Evolutionary conservation across 2,329 filamentous ascomycete genomes (phyloP).

Genomic region (Xylariaceae sp.): DNA sequence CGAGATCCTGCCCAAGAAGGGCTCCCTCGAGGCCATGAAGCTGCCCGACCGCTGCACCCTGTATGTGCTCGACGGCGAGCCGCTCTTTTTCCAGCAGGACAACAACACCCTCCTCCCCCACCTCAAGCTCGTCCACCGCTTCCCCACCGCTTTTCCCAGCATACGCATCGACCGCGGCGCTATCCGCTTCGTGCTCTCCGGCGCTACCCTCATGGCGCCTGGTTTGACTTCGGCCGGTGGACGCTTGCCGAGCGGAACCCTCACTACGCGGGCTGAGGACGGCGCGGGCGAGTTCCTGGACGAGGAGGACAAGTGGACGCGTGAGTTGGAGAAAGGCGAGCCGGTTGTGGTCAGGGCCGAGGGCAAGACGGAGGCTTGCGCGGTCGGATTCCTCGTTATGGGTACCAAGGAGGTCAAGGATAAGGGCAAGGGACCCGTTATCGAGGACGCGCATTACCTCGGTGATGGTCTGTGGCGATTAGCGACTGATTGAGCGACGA

Average conservation of each 20-base stretch:
- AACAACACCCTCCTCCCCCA: slow-evolving; percentile 76
- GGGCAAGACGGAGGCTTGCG: slow-evolving; percentile 86
- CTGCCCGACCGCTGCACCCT: slow-evolving; percentile 85
- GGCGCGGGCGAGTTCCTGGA: slow-evolving; percentile 22
- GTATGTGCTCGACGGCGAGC: slow-evolving; percentile 71
- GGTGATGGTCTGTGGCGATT: slow-evolving; percentile 91
- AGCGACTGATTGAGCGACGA: slow-evolving; percentile 11
- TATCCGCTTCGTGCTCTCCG: slow-evolving; percentile 91
- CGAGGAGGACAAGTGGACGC: slow-evolving; percentile 47
- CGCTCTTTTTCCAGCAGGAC: slow-evolving; percentile 88
- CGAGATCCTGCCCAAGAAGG: slow-evolving; percentile 91
- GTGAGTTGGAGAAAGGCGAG: slow-evolving; percentile 71
- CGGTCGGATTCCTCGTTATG: slow-evolving; percentile 77
- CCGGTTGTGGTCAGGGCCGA: slow-evolving; percentile 88
- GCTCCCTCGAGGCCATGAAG: slow-evolving; percentile 84
- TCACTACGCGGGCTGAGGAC: slow-evolving; percentile 30
- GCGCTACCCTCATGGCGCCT: slow-evolving; percentile 93
- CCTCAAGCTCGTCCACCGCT: slow-evolving; percentile 82
- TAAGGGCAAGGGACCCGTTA: slow-evolving; percentile 88
- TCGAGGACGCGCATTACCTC: slow-evolving; percentile 89
- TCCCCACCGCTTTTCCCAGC: slow-evolving; percentile 75
- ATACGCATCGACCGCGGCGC: slow-evolving; percentile 92
- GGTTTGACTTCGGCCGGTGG: slow-evolving; percentile 83
- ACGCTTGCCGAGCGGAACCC: slow-evolving; percentile 55
- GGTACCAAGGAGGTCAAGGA: slow-evolving; percentile 89